Percentiles rank a stretch among this genome's conserved stretches.
Conservation (phyloP, 2,329 filamentous ascomycete species). For the Rhinocladiella mackenziei region DNA sequence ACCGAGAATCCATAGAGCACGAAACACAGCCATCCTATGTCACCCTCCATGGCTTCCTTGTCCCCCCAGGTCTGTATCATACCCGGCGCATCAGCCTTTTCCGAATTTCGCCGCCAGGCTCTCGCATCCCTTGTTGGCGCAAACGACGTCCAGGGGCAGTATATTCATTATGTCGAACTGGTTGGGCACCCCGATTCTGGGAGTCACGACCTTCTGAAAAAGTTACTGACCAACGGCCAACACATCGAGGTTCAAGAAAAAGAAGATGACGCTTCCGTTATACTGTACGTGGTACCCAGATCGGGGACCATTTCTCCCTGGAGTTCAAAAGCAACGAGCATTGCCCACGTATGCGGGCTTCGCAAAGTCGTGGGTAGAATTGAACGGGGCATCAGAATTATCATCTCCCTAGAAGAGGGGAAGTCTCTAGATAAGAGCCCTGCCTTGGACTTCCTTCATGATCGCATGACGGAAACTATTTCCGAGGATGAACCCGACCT, state of each 20-base stretch:
- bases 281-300: conserved; percentile 73
- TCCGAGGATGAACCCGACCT: conserved; percentile 64
- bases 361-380: conserved; percentile 69
- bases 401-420: conserved; percentile 58
- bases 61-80: conserved; percentile 20
- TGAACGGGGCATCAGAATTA: conserved; percentile 79
- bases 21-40: not conserved
- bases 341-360: conserved; percentile 86
- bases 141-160: conserved; percentile 45
- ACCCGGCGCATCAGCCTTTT: conserved; percentile 37
- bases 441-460: conserved; percentile 66
- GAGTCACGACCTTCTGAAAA: conserved; percentile 52
- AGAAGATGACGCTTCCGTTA: conserved; percentile 45
- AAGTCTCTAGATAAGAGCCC: conserved; percentile 51
- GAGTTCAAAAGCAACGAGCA: conserved; percentile 94
- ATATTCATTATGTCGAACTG: conserved; percentile 63
- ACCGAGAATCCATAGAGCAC: not conserved
- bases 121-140: conserved; percentile 43
- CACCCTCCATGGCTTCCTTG: conserved; percentile 11
- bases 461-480: conserved; percentile 93
- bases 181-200: conserved; percentile 45
- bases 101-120: conserved; percentile 43
- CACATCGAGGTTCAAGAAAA: conserved; percentile 43
- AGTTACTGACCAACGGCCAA: conserved; percentile 60
- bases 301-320: conserved; percentile 85